Percentiles rank a stretch among this genome's conserved stretches.
Conservation (phyloP, 192 early-diverging fungal genomes). For the Lunasporangiospora selenospora region DNA sequence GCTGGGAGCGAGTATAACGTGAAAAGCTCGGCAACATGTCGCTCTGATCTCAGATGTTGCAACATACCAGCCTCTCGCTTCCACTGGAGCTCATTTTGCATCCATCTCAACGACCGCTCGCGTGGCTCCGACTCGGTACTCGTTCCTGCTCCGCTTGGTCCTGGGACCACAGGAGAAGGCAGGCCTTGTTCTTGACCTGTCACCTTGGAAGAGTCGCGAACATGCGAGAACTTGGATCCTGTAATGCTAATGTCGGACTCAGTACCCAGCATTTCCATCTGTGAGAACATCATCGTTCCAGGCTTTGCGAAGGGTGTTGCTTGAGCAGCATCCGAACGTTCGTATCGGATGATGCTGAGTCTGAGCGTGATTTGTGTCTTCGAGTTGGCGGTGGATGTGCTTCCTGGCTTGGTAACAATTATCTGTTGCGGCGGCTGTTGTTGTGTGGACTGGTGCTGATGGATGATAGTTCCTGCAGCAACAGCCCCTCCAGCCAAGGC, state of each 20-base stretch:
- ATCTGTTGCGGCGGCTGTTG: not conserved
- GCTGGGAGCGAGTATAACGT: slow-evolving; percentile 21
- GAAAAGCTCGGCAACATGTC: slow-evolving; percentile 29
- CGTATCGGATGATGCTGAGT: slow-evolving; percentile 36
- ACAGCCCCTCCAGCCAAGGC: not conserved
- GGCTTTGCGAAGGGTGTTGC: slow-evolving; percentile 31
- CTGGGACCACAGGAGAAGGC: slow-evolving; percentile 30
- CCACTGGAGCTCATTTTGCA: slow-evolving; percentile 43
- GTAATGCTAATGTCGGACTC: slow-evolving; percentile 20
- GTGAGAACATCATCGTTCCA: slow-evolving; percentile 41
- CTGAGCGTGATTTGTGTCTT: slow-evolving; percentile 46
- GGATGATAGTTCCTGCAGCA: not conserved
- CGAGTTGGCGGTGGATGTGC: slow-evolving; percentile 4
- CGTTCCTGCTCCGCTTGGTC: slow-evolving; percentile 14
- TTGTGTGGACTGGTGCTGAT: not conserved
- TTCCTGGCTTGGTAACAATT: too few relatives aligned
- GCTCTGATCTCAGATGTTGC: slow-evolving; percentile 29
- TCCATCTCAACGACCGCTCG: slow-evolving; percentile 31
- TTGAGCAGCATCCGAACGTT: slow-evolving; percentile 33
- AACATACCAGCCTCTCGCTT: slow-evolving; percentile 50
- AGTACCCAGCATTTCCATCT: slow-evolving; percentile 30
- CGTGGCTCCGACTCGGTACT: slow-evolving; percentile 33
- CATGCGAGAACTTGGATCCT: slow-evolving; percentile 37
- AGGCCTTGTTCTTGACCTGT: slow-evolving; percentile 19
- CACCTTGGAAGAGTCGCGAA: slow-evolving; percentile 31